Evolutionary conservation across 305 asterid species (phyloP).

Genomic region (Rubia tinctorum): DNA sequence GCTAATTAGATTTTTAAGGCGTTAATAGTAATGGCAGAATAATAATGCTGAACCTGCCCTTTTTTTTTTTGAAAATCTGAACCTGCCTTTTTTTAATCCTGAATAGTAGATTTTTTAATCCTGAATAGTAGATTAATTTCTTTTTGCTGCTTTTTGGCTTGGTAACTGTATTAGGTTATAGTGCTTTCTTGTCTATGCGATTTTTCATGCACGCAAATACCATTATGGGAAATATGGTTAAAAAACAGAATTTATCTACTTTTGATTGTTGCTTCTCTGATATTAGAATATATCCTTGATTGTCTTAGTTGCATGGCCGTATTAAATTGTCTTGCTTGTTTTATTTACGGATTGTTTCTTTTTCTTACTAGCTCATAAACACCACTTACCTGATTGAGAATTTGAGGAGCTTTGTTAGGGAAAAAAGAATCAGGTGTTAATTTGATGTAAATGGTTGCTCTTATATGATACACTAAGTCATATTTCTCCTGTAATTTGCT

Average conservation of each 20-base stretch:
- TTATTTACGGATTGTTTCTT: neutral
- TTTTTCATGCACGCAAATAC: neutral
- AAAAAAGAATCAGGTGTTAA: neutral
- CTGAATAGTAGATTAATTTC: neutral
- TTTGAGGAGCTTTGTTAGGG: neutral
- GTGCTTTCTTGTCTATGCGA: neutral
- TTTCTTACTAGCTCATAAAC: neutral
- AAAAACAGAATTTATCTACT: neutral
- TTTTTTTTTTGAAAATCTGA: too few relatives aligned
- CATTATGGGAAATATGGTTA: neutral
- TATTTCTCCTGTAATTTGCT: neutral
- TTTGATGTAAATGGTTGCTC: neutral
- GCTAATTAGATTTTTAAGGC: neutral
- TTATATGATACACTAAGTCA: neutral
- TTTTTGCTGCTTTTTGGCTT: neutral
- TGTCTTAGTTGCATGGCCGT: neutral
- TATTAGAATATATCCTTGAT: neutral
- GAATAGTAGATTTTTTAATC: too few relatives aligned
- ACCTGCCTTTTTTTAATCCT: too few relatives aligned
- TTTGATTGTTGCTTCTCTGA: neutral
- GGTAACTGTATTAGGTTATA: neutral
- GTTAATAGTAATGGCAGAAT: neutral
- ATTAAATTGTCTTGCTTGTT: neutral
- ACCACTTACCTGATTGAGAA: neutral
- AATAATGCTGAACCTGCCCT: neutral